phyloP scores from a whole-genome alignment of 2,329 filamentous ascomycete species.

The Pseudogymnoascus sp. region DNA sequence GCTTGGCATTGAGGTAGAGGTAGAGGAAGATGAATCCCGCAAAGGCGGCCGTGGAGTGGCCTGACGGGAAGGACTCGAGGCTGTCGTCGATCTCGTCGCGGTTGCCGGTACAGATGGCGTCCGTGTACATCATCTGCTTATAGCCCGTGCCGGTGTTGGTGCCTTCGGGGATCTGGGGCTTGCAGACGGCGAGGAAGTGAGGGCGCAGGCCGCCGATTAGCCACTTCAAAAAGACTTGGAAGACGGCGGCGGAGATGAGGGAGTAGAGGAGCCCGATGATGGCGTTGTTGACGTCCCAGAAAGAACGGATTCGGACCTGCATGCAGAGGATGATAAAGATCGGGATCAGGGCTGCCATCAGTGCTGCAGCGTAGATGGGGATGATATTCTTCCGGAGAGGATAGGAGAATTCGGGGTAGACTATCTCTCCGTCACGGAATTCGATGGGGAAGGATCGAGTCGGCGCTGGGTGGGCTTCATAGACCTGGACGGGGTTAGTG shows the following conservation, averaged over 20 bases:
- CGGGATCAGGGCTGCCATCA: slow-evolving; percentile 57
- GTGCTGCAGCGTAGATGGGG: slow-evolving; percentile 61
- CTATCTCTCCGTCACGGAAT: slow-evolving; percentile 58
- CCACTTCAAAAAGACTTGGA: slow-evolving; percentile 70
- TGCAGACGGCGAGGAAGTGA: slow-evolving; percentile 63
- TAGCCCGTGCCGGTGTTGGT: slow-evolving; percentile 35
- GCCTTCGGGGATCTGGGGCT: slow-evolving; percentile 43
- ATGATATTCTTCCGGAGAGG: slow-evolving; percentile 62
- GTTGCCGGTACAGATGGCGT: slow-evolving; percentile 62
- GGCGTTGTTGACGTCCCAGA: slow-evolving; percentile 66
- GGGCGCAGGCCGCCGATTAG: slow-evolving; percentile 66
- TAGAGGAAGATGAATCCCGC: slow-evolving; percentile 63
- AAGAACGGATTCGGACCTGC: slow-evolving; percentile 60
- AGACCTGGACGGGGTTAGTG: slow-evolving; percentile 38
- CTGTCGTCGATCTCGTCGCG: slow-evolving; percentile 56
- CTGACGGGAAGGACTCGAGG: slow-evolving; percentile 64
- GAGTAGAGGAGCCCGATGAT: slow-evolving; percentile 61
- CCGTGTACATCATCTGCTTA: slow-evolving; percentile 54
- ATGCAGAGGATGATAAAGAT: slow-evolving; percentile 56
- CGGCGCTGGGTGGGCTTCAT: slow-evolving; percentile 56
- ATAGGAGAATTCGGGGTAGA: slow-evolving; percentile 64
- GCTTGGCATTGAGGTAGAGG: slow-evolving; percentile 69
- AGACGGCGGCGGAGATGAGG: slow-evolving; percentile 62
- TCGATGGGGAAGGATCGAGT: slow-evolving; percentile 62
- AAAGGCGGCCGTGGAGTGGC: slow-evolving; percentile 67